Evolutionary conservation across 2,329 filamentous ascomycete genomes (phyloP).

Genomic region (Aotearoamyces nothofagi): DNA sequence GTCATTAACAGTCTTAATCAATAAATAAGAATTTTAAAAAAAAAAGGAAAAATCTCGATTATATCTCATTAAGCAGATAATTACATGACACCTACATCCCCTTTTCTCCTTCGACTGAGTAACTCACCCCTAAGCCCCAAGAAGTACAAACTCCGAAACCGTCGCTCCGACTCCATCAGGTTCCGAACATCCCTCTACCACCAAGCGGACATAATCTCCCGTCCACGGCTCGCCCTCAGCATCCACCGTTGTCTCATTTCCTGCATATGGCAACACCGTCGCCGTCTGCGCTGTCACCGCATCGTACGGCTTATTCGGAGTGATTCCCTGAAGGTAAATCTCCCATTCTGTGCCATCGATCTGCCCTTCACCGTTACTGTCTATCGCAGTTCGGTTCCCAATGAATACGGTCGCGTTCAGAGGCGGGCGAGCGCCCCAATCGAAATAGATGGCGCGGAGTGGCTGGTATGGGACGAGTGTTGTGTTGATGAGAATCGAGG

Average conservation of each 20-base stretch:
- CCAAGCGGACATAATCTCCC: slow-evolving; percentile 21
- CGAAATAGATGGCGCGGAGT: slow-evolving; percentile 35
- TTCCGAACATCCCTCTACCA: slow-evolving; percentile 30
- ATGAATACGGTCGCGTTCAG: slow-evolving; percentile 36
- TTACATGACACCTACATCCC: too few species aligned
- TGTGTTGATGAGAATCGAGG: slow-evolving; percentile 41
- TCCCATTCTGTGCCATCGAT: slow-evolving; percentile 6
- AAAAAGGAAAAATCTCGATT: too few species aligned
- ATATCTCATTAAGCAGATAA: too few species aligned
- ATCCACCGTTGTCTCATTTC: slow-evolving; percentile 15
- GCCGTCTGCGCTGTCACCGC: slow-evolving; percentile 3
- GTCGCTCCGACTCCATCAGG: slow-evolving; percentile 27
- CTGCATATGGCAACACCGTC: slow-evolving; percentile 13
- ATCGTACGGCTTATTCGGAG: slow-evolving; percentile 14
- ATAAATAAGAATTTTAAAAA: too few species aligned
- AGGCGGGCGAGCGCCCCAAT: slow-evolving; percentile 43
- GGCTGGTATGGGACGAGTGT: slow-evolving; percentile 20
- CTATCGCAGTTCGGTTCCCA: slow-evolving; percentile 21
- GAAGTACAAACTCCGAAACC: slow-evolving; percentile 34
- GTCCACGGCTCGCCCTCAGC: slow-evolving; percentile 16
- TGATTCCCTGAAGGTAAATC: slow-evolving; percentile 10
- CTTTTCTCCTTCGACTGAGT: too few species aligned
- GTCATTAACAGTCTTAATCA: too few species aligned
- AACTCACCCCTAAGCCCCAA: too few species aligned
- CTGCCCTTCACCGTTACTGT: slow-evolving; percentile 2